These are phyloP conservation scores for Plasmodium relictum DNA, from an alignment of 169 alveolate species.

Conservation along the genomic window DNA sequence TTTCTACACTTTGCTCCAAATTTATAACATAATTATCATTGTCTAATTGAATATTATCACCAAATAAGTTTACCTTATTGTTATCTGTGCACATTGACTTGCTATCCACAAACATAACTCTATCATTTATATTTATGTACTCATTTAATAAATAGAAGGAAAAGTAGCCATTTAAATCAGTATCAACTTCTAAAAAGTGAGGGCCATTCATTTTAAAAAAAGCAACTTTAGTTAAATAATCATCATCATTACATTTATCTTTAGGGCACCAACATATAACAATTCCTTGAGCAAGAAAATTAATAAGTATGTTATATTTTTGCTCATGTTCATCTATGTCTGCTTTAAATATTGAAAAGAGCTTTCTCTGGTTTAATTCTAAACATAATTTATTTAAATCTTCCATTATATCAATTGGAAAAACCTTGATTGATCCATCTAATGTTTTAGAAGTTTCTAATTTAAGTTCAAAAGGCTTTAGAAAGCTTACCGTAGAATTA, in stretches of 20 bases:
- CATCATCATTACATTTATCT: conserved; percentile 40
- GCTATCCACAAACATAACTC: conserved; percentile 38
- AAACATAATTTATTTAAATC: conserved; percentile 60
- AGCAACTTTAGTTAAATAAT: conserved; percentile 66
- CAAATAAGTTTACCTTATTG: conserved; percentile 14
- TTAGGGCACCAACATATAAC: conserved; percentile 66
- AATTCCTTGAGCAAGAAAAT: conserved; percentile 56
- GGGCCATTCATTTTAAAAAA: conserved; percentile 54
- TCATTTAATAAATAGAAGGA: conserved; percentile 46
- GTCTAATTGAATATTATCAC: conserved; percentile 17
- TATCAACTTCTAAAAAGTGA: conserved; percentile 41
- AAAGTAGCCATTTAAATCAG: conserved; percentile 52
- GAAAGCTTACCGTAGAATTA: conserved; percentile 33
- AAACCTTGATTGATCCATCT: conserved; percentile 40
- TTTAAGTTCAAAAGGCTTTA: conserved; percentile 42
- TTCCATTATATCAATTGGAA: conserved; percentile 65
- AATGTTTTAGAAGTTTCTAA: conserved; percentile 48
- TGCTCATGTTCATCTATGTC: conserved; percentile 36
- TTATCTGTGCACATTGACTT: conserved; percentile 22
- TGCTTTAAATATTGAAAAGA: conserved; percentile 13
- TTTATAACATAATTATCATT: conserved; percentile 6
- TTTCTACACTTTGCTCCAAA: conserved; percentile 59
- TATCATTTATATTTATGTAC: conserved; percentile 48
- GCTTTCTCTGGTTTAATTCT: conserved; percentile 38
- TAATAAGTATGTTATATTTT: conserved; percentile 19